Percentiles rank a stretch among this genome's conserved stretches.
These are phyloP conservation scores for Moricandia arvensis DNA, from an alignment of 345 rosid species.

Conservation along the genomic window DNA sequence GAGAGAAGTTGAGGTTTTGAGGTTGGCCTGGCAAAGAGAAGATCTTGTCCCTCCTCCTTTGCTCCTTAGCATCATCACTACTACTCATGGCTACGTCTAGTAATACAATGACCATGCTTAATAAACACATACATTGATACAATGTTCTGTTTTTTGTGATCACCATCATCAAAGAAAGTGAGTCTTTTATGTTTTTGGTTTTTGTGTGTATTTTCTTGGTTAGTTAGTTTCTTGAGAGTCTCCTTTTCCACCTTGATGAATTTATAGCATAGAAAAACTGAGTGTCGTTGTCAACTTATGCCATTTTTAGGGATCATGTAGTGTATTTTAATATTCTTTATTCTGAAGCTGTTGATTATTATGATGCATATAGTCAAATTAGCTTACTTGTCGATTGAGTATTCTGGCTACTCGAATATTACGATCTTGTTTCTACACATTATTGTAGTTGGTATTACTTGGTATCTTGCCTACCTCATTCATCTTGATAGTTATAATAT, in stretches of 20 bases:
- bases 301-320: slow-evolving; percentile 19
- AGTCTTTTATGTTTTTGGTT: too few relatives aligned
- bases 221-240: slow-evolving; percentile 21
- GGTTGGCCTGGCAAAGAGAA: slow-evolving; percentile 71
- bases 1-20: slow-evolving; percentile 57
- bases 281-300: slow-evolving; percentile 30
- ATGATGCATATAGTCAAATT: slow-evolving; percentile 22
- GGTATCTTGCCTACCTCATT: not conserved
- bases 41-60: slow-evolving; percentile 55
- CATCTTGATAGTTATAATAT: not conserved
- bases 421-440: slow-evolving; percentile 23
- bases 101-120: slow-evolving; percentile 8
- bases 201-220: not conserved
- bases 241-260: slow-evolving; percentile 20
- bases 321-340: not conserved
- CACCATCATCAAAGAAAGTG: slow-evolving; percentile 23
- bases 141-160: not conserved
- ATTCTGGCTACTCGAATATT: slow-evolving; percentile 23
- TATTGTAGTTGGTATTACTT: slow-evolving; percentile 3
- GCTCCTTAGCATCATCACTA: slow-evolving; percentile 30
- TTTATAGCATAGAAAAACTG: slow-evolving; percentile 20
- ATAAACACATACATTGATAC: slow-evolving; percentile 1
- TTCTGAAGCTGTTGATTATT: not conserved
- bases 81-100: slow-evolving; percentile 9
- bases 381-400: slow-evolving; percentile 35